These are phyloP conservation scores for Kondoa subrosea DNA, from an alignment of 768 basidiomycete genomes.

Conservation along the genomic window DNA sequence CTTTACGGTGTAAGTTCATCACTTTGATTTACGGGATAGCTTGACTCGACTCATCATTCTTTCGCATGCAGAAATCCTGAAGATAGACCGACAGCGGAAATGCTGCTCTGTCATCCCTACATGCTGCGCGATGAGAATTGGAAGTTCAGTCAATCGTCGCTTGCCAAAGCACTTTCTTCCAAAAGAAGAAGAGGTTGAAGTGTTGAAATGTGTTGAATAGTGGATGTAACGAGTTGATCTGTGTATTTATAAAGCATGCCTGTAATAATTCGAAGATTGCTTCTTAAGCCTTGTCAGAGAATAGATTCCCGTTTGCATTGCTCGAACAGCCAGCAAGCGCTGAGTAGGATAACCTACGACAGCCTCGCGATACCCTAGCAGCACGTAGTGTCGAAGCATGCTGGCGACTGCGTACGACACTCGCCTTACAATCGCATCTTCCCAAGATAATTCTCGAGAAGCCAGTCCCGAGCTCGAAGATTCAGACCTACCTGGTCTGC, in stretches of 20 bases:
- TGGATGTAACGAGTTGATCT: neutral
- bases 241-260: no score
- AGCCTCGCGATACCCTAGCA: no score
- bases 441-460: neutral
- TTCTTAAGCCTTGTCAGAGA: no score
- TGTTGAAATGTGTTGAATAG: neutral
- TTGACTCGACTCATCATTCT: neutral
- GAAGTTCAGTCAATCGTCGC: conserved; percentile 14
- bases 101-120: conserved; percentile 24
- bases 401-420: neutral
- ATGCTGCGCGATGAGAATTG: conserved; percentile 17
- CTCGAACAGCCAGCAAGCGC: no score
- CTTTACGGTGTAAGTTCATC: conserved; percentile 59
- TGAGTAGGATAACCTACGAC: no score
- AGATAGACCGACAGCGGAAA: conserved; percentile 20
- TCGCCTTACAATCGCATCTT: neutral
- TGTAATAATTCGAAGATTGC: no score
- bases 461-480: neutral
- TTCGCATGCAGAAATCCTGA: conserved; percentile 20
- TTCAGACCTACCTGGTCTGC: neutral
- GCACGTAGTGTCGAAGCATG: no score
- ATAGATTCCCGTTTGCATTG: no score
- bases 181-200: neutral
- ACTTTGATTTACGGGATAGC: neutral
- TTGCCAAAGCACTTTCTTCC: neutral